These are phyloP conservation scores for Mycena polygramma DNA, from an alignment of 768 basidiomycete genomes.

Conservation along the genomic window DNA sequence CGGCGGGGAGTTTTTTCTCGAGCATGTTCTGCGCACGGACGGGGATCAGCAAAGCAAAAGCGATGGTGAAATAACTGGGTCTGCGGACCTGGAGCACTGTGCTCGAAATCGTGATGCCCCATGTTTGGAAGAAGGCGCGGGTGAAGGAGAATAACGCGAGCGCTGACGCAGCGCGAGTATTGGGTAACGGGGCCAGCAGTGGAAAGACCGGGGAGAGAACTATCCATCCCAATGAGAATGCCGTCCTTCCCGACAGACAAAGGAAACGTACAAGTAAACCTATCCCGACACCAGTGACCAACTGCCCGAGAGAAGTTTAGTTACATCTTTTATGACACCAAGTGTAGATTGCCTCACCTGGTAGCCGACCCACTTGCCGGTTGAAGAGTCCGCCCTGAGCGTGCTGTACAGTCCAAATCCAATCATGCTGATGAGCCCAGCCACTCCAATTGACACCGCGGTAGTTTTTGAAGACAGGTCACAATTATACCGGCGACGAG, in stretches of 20 bases:
- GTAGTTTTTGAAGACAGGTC: constrained; percentile 48
- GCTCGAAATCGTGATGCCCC: constrained; percentile 38
- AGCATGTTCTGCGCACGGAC: constrained; percentile 54
- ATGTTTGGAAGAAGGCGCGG: constrained; percentile 45
- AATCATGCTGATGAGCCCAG: constrained; percentile 52
- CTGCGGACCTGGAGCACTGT: constrained; percentile 48
- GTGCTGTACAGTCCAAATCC: constrained; percentile 52
- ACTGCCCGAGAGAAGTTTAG: too few relatives aligned
- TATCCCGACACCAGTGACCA: constrained; percentile 24
- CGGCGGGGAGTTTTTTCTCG: constrained; percentile 35
- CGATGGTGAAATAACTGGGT: too few relatives aligned
- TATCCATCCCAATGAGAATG: background rate
- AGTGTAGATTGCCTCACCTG: constrained; percentile 31
- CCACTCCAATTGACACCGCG: constrained; percentile 48
- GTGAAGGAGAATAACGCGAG: constrained; percentile 52
- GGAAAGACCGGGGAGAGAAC: constrained; percentile 49
- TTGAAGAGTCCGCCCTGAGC: constrained; percentile 39
- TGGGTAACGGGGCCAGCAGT: constrained; percentile 52
- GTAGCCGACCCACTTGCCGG: constrained; percentile 45
- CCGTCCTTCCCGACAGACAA: background rate
- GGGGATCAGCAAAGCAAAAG: background rate
- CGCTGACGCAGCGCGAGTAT: constrained; percentile 51
- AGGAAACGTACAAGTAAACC: constrained; percentile 24
- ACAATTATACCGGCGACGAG: constrained; percentile 52
- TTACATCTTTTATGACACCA: too few relatives aligned